Evolutionary conservation across 78 protist species (phyloP).

Genomic region (Dictyostelium intermedium): DNA sequence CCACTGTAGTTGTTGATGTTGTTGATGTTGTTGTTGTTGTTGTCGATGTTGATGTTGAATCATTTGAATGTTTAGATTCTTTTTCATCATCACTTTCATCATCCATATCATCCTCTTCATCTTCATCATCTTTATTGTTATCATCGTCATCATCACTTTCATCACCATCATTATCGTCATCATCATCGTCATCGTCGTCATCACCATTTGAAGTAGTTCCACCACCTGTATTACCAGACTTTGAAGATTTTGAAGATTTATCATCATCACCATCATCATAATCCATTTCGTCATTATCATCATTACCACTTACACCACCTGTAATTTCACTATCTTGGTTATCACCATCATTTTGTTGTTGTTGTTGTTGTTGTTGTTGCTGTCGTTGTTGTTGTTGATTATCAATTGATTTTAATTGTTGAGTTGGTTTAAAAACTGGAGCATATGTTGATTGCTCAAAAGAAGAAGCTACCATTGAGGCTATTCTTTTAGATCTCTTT

Average conservation of each 20-base stretch:
- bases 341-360: background rate
- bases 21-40: background rate
- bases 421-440: constrained; percentile 64
- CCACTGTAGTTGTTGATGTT: background rate
- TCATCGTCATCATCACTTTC: background rate
- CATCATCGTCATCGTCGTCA: background rate
- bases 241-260: constrained; percentile 5
- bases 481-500: constrained; percentile 47
- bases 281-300: background rate
- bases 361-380: background rate
- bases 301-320: background rate
- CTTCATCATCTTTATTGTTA: background rate
- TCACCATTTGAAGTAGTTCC: background rate
- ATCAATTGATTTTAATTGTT: background rate
- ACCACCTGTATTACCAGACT: background rate
- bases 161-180: constrained; percentile 17
- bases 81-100: background rate
- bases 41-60: background rate
- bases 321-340: constrained; percentile 2
- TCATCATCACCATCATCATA: background rate
- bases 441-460: constrained; percentile 51
- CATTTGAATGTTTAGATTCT: background rate
- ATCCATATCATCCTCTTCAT: background rate
- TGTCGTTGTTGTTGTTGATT: background rate
- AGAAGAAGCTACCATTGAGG: constrained; percentile 69